Conservation (phyloP, 2,329 filamentous ascomycete genomes). For the Hymenoscyphus salicellus region DNA sequence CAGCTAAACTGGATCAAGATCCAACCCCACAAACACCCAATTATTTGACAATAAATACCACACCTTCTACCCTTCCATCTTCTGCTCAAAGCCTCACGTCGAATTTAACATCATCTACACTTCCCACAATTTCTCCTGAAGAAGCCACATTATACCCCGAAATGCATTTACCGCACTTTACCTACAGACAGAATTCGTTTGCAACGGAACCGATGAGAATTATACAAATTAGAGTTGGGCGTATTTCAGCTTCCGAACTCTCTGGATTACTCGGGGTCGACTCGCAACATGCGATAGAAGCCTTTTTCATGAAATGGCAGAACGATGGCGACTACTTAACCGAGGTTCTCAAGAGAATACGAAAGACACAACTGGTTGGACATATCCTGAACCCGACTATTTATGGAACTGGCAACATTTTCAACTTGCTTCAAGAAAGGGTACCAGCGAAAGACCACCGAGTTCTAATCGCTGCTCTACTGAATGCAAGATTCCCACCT, state of each 20-base stretch:
- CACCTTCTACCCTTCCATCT: background rate
- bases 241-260: background rate
- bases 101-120: background rate
- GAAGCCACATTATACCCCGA: background rate
- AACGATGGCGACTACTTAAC: background rate
- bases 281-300: background rate
- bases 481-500: background rate
- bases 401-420: background rate
- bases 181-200: background rate
- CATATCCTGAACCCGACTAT: background rate
- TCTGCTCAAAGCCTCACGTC: background rate
- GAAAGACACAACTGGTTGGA: background rate
- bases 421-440: background rate
- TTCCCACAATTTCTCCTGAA: background rate
- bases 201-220: background rate
- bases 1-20: background rate
- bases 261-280: background rate
- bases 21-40: too few relatives aligned
- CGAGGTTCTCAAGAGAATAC: background rate
- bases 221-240: background rate
- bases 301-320: background rate
- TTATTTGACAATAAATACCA: background rate
- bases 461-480: background rate
- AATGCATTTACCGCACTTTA: background rate
- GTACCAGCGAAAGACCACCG: background rate